A percentile compares a stretch with the other conserved stretches of the same genome.
Conservation (phyloP, 768 basidiomycete species). For the Leccinum obscurum region DNA sequence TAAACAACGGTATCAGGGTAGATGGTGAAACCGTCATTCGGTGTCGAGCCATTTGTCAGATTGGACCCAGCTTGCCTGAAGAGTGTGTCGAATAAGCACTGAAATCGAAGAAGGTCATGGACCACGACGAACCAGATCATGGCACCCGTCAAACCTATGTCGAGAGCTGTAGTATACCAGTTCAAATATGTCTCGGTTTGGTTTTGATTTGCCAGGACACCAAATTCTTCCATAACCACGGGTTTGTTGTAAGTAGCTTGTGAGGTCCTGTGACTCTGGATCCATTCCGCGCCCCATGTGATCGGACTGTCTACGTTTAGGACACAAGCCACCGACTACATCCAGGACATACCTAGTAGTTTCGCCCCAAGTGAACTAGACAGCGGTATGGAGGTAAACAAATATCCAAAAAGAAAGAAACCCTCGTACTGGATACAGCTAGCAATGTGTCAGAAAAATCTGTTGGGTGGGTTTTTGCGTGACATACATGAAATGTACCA, state of each 20-base stretch:
- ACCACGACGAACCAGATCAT: neutral
- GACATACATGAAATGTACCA: slow-evolving; percentile 65
- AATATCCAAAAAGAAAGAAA: neutral
- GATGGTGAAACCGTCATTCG: neutral
- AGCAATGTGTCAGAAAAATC: neutral
- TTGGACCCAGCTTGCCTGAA: neutral
- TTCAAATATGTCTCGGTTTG: neutral
- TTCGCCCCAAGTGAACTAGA: neutral
- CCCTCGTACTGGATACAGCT: neutral
- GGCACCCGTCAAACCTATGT: neutral
- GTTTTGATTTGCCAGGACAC: neutral
- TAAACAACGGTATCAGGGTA: neutral
- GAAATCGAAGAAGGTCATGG: neutral
- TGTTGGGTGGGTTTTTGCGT: neutral
- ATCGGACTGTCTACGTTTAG: neutral
- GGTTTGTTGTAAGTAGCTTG: neutral
- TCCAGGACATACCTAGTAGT: neutral
- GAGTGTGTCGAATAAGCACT: neutral
- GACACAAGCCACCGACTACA: neutral
- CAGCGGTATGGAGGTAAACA: neutral
- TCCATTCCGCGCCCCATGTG: neutral
- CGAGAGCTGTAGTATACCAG: neutral
- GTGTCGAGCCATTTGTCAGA: neutral
- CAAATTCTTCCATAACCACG: neutral
- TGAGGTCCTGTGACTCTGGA: neutral